Evolutionary conservation across 31 red algal genomes (phyloP), one percentile per base, ranked within the genome.

Genomic region (Porphyra umbilicalis): DNA sequence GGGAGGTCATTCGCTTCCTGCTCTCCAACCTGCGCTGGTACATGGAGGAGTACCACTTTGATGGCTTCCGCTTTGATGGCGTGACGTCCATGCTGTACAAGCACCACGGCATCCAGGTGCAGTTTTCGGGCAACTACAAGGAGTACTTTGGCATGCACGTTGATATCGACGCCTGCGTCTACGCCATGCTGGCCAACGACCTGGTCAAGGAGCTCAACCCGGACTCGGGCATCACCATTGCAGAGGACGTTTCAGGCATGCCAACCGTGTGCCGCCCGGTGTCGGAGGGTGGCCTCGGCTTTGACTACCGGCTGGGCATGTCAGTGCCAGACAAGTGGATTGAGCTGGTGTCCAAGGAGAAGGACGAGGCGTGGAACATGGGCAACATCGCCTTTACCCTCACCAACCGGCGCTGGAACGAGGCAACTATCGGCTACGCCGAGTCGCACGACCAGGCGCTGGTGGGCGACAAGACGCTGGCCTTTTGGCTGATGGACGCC

Each of bases 21-120:
- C 87, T 99, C 33, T 91, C 87, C 83, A 99, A 99, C 71, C 79
- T 94, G 68, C 92, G 97, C 38, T 99, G 91, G 91, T 99, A 88
- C 74, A 88, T 99, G 85, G 97, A 99, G 42, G 97, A 99, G 80
- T 99, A 94, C 86, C 93, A 96, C 83, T 99, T 99, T 88, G 97
- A 99, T 80, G 97, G 97, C 31, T 99, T 99, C 84, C 93, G 97
- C 77, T 99, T 99, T 86, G 97, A 99, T 75, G 97, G 97, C 0
- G 91, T 99, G 9, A 99, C 97, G 31, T 92, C 88, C 10, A 99
- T 99, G 97, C 80, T 99, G 5, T 99, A 99, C 83, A 79, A 84
- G 44, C 97, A 99, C 57, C 92, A 92, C 46, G 97, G 97, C 76
- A 89, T 98, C 79, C 89, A 92, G 38, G 83, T 94, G 32, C 77